Evolutionary conservation across 2,329 filamentous ascomycete species (phyloP).

Genomic region (Botrytis sinoallii): DNA sequence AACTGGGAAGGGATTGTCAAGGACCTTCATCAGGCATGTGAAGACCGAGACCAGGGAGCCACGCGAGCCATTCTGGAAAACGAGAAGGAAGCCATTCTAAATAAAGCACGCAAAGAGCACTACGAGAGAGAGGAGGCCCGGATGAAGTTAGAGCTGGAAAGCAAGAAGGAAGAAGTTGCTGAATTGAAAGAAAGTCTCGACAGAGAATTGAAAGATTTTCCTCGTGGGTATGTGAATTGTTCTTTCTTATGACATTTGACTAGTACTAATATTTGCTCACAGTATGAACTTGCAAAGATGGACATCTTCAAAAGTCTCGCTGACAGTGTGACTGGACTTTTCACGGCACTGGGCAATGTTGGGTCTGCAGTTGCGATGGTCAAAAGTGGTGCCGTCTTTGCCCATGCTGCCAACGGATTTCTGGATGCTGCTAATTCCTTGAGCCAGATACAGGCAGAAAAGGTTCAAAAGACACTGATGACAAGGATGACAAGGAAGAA

Average conservation of each 20-base stretch:
- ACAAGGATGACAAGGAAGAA: too few species aligned
- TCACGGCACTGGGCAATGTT: neutral
- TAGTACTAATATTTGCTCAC: neutral
- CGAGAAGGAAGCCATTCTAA: too few species aligned
- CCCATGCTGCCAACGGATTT: neutral
- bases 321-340: neutral
- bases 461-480: neutral
- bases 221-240: neutral
- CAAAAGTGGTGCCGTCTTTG: neutral
- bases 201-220: neutral
- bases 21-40: too few species aligned
- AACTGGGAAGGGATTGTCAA: too few species aligned
- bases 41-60: too few species aligned
- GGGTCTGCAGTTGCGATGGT: neutral
- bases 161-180: neutral
- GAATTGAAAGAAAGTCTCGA: neutral
- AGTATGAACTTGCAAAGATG: neutral
- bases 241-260: neutral
- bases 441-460: fast-evolving
- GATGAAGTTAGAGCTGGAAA: neutral
- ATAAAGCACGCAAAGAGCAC: too few species aligned
- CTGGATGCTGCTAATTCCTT: neutral
- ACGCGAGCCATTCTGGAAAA: too few species aligned
- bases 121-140: neutral
- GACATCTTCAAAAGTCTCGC: neutral